Percentiles rank a stretch among this genome's conserved stretches.
Conservation (phyloP, 768 basidiomycete species). For the Podaxis sp. region DNA sequence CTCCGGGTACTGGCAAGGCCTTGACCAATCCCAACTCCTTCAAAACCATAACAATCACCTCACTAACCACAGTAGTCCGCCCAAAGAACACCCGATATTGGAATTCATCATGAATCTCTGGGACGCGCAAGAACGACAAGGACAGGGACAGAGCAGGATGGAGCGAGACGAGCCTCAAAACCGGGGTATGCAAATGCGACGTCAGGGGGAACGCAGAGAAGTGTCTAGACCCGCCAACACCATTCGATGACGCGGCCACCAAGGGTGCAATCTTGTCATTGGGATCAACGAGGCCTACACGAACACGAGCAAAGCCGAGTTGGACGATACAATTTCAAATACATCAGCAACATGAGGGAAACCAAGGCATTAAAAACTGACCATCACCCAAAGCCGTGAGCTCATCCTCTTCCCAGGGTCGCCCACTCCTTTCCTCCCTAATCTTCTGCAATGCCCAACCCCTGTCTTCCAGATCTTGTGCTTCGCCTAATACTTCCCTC, state of each 20-base stretch:
- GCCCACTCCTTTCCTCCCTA: constrained; percentile 55
- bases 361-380: constrained; percentile 26
- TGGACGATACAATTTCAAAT: background rate
- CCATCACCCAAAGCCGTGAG: constrained; percentile 66
- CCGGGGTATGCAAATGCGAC: constrained; percentile 63
- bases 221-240: constrained; percentile 38
- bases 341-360: background rate
- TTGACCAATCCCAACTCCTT: constrained; percentile 73
- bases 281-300: constrained; percentile 50
- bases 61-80: constrained; percentile 51
- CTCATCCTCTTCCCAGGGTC: constrained; percentile 72
- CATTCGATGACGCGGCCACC: constrained; percentile 37
- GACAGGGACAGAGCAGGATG: constrained; percentile 57
- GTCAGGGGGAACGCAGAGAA: constrained; percentile 75
- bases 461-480: constrained; percentile 44
- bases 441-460: constrained; percentile 74
- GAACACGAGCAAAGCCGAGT: background rate
- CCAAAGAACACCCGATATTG: constrained; percentile 66
- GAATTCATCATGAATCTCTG: constrained; percentile 77
- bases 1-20: constrained; percentile 64
- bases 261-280: constrained; percentile 51
- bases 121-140: constrained; percentile 64
- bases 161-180: constrained; percentile 70
- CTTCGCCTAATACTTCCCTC: constrained; percentile 48
- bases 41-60: constrained; percentile 49